Conservation (phyloP, 202 grass and related monocot species). For the Brachypodium distachyon region DNA sequence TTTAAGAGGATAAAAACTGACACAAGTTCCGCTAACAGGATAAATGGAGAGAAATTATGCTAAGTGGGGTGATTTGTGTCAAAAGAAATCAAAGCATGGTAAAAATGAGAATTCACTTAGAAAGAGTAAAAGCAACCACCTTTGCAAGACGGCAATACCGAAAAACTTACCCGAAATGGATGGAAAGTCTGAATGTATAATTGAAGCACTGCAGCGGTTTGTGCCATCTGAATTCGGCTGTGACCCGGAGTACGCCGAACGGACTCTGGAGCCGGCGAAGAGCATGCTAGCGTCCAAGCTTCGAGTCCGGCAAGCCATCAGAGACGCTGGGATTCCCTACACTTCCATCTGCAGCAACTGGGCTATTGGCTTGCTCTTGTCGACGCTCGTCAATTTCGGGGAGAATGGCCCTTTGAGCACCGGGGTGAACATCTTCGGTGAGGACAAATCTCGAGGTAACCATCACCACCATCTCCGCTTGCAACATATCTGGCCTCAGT, state of each 20-base stretch:
- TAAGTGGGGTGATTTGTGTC: too few species aligned
- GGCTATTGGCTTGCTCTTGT: constrained; percentile 3
- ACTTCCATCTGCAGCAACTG: constrained; percentile 37
- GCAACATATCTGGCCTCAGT: too few species aligned
- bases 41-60: too few species aligned
- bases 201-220: neutral
- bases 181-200: neutral
- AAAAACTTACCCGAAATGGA: too few species aligned
- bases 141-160: too few species aligned
- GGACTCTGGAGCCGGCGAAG: neutral
- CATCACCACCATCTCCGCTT: too few species aligned
- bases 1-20: too few species aligned
- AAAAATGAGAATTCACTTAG: too few species aligned
- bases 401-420: neutral
- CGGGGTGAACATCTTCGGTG: constrained; percentile 1
- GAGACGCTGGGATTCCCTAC: constrained; percentile 22
- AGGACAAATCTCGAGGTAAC: constrained; percentile 15
- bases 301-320: neutral
- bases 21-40: too few species aligned
- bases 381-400: neutral
- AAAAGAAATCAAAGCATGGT: too few species aligned
- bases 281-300: neutral
- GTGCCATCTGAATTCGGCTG: constrained; percentile 34
- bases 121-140: too few species aligned
- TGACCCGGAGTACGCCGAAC: neutral